These are phyloP conservation scores for Magnusiomyces starmeri DNA, from an alignment of 1,139 yeast genomes.

Conservation along the genomic window DNA sequence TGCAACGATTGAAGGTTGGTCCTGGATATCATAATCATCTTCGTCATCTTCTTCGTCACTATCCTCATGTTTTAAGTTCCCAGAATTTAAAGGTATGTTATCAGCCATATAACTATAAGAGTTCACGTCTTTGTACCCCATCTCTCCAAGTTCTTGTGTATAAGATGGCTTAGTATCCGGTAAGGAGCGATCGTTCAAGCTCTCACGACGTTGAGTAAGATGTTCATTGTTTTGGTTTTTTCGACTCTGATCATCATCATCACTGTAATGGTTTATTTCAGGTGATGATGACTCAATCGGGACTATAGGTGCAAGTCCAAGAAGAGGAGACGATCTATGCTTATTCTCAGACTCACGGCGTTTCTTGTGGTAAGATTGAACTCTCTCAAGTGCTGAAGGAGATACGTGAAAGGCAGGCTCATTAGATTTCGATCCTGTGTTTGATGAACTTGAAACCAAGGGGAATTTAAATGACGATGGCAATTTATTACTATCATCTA, in stretches of 20 bases:
- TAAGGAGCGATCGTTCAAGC: neutral
- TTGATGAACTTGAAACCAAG: no score
- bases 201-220: neutral
- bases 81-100: no score
- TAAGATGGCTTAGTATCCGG: neutral
- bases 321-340: constrained; percentile 1
- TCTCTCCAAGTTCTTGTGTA: constrained; percentile 1
- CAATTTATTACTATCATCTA: no score
- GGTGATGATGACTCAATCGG: no score
- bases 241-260: neutral
- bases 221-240: neutral
- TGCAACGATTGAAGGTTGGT: constrained; percentile 12
- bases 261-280: neutral
- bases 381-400: no score
- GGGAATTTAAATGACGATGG: no score
- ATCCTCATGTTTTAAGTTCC: neutral
- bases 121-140: constrained; percentile 3
- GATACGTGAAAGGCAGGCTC: no score
- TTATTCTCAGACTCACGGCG: no score
- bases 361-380: no score
- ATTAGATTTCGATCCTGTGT: no score
- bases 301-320: neutral
- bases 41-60: neutral
- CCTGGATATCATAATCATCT: constrained; percentile 3
- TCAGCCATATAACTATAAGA: neutral